Evolutionary conservation across 1,139 yeast genomes (phyloP), one percentile per base, ranked within the genome.

Genomic region (Sugiyamaella xylanicola): DNA sequence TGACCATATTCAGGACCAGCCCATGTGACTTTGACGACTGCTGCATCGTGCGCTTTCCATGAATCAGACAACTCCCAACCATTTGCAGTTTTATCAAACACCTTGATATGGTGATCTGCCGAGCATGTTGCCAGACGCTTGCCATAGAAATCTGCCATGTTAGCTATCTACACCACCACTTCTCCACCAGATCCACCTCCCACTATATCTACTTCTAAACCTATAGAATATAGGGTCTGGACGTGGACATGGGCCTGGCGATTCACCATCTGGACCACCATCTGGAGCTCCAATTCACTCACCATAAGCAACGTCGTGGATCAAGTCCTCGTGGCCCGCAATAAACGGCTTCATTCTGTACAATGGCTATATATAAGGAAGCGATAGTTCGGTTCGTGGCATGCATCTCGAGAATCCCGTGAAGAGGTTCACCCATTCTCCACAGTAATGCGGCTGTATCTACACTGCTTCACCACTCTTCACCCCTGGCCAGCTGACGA

Each of bases 31-130:
- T 86, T 83, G 46, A 89, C 87, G 29, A 93, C 81, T 61, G 92
- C 84, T 5, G 96, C 86, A 65, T 93, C 97, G 68, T 93, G 99
- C 0, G 98, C 98, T 64, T 87, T 87, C 95, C 97, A 92, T 61
- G 87, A 85, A 71, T 91, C 97, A 63, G 85, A 84, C 55, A 87
- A 72, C 15, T 81, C 82, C 97, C 97, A 92, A 36, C 75, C 76
- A 9, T 63, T 66, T 17, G 61, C 63, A 29, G 84, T 88, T 50
- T 86, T 73, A 67, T 87, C 93, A 70, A 90, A 92, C 39, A 92
- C 92, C 66, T 89, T 89, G 61, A 92, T 82, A 66, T 88, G 95
- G 65, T 91, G 97, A 70, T 92, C 98, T 0, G 95, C 87, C 7
- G 96, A 88, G 56, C 95, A 91, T 0, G 97, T 91, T 7, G 97